Percentiles rank a stretch among this genome's conserved stretches.
phyloP scores from a whole-genome alignment of 805 yeast species.

The Yarrowia yakushimensis region DNA sequence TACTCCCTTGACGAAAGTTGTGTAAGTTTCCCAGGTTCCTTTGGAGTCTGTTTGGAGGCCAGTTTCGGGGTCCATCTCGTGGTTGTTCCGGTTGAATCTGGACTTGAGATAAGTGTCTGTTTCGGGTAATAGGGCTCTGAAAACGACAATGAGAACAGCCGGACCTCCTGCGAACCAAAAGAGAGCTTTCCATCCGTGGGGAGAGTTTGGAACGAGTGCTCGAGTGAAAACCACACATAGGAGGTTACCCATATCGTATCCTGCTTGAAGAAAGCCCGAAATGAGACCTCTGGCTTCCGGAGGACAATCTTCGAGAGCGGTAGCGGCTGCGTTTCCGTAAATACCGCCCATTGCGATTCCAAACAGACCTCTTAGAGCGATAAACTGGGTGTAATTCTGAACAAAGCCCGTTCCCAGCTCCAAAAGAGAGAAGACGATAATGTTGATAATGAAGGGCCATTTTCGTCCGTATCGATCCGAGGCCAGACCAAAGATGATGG shows the following conservation, averaged over 20 bases:
- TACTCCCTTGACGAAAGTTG: neutral
- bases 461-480: neutral
- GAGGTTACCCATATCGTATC: neutral
- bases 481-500: conserved; percentile 59
- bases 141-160: neutral
- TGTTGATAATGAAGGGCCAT: neutral
- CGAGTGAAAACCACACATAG: neutral
- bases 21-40: too few relatives aligned
- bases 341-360: conserved; percentile 73
- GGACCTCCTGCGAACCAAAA: neutral
- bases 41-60: too few relatives aligned
- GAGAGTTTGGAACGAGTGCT: neutral
- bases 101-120: neutral
- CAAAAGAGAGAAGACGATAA: neutral
- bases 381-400: conserved; percentile 40
- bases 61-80: too few relatives aligned
- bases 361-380: conserved; percentile 59
- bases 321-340: conserved; percentile 61
- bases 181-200: neutral
- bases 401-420: neutral
- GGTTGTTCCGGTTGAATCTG: too few relatives aligned
- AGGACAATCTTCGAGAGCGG: conserved; percentile 54
- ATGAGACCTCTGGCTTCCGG: neutral
- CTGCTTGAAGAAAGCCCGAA: neutral
- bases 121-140: neutral